Evolutionary conservation across 1,284 basidiomycete genomes (phyloP), one percentile per base, ranked within the genome.

Genomic region (Coniferiporia weirii): DNA sequence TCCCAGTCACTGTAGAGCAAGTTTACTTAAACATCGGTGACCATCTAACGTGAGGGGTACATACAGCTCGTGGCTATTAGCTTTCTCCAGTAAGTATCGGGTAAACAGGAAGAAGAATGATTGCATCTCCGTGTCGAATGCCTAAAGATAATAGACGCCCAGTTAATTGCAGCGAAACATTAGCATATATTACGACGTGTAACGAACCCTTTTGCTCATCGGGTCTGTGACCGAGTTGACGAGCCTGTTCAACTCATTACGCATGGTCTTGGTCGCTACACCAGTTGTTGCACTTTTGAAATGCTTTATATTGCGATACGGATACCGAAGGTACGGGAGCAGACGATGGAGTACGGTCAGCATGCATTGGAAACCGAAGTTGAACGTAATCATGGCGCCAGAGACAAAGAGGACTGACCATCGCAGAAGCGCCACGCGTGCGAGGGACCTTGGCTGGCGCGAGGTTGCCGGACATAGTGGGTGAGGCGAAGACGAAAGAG

Each of bases 31-130:
- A 53, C 15, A 15, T 58, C 58, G 57, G 56, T 22, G 58, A 19
- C 46, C 50, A 63, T 50, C 44, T 61, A 59, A 65, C 60, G 15
- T 3, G 17, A 46, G 44, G 13, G 17, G 59, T 49, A 81, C 92
- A 69, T 71, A 97, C 95, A 98, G 87, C 77, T 95, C 93, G 70
- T 92, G 85, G 69, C 86, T 92, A 79, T 96, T 91, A 57, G 97
- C 96, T 67, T 93, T 91, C 74, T 98, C 95, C 32, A 89, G 79
- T 66, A 99, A 87, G 78, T 96, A 99, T 65, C 97, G 91, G 71
- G 94, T 98, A 81, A 98, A 99, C 70, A 99, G 91, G 72, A 89
- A 89, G 84, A 98, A 98, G 82, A 98, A 99, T 61, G 91, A 89
- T 70, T 96, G 90, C 97, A 99, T 99, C 79, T 99, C 95, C 50